These are phyloP conservation scores for Vitis rotundifolia DNA, from an alignment of 164 flowering plant species.

Conservation along the genomic window DNA sequence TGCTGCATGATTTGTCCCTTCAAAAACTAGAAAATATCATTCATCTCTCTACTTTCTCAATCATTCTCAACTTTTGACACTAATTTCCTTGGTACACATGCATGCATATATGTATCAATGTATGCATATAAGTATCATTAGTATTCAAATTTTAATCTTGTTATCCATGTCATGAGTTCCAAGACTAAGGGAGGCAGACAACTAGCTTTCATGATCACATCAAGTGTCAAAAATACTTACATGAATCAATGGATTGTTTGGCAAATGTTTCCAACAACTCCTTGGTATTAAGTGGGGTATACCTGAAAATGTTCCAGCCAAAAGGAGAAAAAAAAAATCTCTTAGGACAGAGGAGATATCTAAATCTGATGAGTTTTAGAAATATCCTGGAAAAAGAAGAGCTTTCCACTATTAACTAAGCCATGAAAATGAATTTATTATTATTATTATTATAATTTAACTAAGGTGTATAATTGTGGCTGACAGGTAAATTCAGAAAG, in stretches of 20 bases:
- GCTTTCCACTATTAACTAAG: neutral
- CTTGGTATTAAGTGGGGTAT: slow-evolving; percentile 76
- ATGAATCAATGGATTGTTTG: slow-evolving; percentile 74
- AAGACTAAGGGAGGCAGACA: too few species aligned
- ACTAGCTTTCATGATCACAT: neutral
- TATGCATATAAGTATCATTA: too few species aligned
- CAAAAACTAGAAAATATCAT: too few species aligned
- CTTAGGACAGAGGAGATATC: neutral
- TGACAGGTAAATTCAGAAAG: neutral
- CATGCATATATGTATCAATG: too few species aligned
- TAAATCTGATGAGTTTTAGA: neutral
- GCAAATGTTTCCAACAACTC: slow-evolving; percentile 74
- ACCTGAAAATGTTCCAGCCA: slow-evolving; percentile 51
- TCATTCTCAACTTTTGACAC: too few species aligned
- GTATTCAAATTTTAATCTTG: too few species aligned
- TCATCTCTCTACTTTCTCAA: too few species aligned
- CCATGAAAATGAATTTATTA: too few species aligned
- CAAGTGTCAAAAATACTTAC: slow-evolving; percentile 43
- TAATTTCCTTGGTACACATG: too few species aligned
- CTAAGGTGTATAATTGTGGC: neutral
- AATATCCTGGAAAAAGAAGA: neutral
- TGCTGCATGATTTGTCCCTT: too few species aligned
- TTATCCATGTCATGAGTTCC: too few species aligned
- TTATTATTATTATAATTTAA: too few species aligned
- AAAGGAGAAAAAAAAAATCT: neutral